A percentile compares a stretch with the other conserved stretches of the same genome.
Evolutionary conservation across 2,329 filamentous ascomycete genomes (phyloP).

Genomic region (Huntiella omanensis): DNA sequence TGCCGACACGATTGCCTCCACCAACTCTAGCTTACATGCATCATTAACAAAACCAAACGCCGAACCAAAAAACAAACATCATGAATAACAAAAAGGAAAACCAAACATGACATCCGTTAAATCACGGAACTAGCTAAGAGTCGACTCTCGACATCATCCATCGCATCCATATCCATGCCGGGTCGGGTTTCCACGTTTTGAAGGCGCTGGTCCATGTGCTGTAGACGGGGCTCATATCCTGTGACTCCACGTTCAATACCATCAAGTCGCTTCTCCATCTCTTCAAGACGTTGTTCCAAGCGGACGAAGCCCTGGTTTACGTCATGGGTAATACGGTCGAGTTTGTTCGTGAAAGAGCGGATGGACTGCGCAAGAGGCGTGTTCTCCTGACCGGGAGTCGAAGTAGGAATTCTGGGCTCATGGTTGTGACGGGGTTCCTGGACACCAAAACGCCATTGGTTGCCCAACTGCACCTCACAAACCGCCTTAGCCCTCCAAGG

Average conservation of each 20-base stretch:
- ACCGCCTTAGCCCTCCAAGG: constrained; percentile 45
- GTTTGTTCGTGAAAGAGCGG: constrained; percentile 37
- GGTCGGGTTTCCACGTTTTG: constrained; percentile 21
- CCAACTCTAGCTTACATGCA: too few species aligned
- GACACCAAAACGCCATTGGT: constrained; percentile 45
- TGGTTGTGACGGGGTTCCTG: constrained; percentile 43
- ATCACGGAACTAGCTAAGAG: constrained; percentile 18
- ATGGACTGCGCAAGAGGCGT: constrained; percentile 38
- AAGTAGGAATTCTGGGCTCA: constrained; percentile 36
- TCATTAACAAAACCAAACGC: too few species aligned
- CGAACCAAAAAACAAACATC: too few species aligned
- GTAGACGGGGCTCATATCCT: constrained; percentile 26
- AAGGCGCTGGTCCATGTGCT: constrained; percentile 24
- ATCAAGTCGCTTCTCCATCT: constrained; percentile 36
- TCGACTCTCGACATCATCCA: constrained; percentile 27
- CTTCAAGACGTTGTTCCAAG: constrained; percentile 30
- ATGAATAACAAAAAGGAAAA: not conserved
- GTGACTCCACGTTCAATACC: constrained; percentile 29
- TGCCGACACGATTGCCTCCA: too few species aligned
- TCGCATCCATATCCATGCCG: constrained; percentile 18
- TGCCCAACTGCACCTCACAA: constrained; percentile 41
- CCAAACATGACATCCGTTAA: not conserved
- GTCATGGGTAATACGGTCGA: constrained; percentile 39
- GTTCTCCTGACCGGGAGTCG: constrained; percentile 36
- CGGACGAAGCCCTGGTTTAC: constrained; percentile 32